Evolutionary conservation across 139 green algal species (phyloP).

Genomic region (Desmodesmus armatus): DNA sequence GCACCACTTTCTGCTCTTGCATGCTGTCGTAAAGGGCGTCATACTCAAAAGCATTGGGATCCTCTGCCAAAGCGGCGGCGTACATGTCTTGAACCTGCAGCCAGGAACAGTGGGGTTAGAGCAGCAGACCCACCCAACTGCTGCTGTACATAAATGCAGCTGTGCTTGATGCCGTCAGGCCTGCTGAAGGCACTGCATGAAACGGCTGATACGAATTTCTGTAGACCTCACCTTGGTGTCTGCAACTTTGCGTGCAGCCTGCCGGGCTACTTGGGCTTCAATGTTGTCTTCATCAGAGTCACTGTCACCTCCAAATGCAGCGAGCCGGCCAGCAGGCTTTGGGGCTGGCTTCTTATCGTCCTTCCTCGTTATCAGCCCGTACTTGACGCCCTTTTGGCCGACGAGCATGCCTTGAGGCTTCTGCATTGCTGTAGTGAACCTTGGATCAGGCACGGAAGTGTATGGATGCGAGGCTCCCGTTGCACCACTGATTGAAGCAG

Average conservation of each 20-base stretch:
- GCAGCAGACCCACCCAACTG: too few relatives aligned
- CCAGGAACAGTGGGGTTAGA: neutral
- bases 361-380: constrained; percentile 67
- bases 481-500: too few relatives aligned
- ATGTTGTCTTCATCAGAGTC: constrained; percentile 67
- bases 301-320: constrained; percentile 74
- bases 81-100: constrained; percentile 70
- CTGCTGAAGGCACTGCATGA: neutral
- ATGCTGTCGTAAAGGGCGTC: constrained; percentile 93
- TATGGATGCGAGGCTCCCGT: too few relatives aligned
- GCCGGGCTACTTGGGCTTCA: constrained; percentile 67
- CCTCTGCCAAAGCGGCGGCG: constrained; percentile 86
- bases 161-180: too few relatives aligned
- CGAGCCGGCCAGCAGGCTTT: constrained; percentile 18
- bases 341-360: constrained; percentile 42
- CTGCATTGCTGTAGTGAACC: too few relatives aligned
- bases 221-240: constrained; percentile 62
- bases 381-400: constrained; percentile 83
- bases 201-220: too few relatives aligned
- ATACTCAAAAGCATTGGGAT: constrained; percentile 95
- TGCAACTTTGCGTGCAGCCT: constrained; percentile 75
- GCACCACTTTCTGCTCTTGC: constrained; percentile 61
- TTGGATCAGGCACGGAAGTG: too few relatives aligned
- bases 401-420: constrained; percentile 46
- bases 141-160: too few relatives aligned